These are phyloP conservation scores for Coniochaeta pulveracea DNA, from an alignment of 2,329 filamentous ascomycete species.

Conservation along the genomic window DNA sequence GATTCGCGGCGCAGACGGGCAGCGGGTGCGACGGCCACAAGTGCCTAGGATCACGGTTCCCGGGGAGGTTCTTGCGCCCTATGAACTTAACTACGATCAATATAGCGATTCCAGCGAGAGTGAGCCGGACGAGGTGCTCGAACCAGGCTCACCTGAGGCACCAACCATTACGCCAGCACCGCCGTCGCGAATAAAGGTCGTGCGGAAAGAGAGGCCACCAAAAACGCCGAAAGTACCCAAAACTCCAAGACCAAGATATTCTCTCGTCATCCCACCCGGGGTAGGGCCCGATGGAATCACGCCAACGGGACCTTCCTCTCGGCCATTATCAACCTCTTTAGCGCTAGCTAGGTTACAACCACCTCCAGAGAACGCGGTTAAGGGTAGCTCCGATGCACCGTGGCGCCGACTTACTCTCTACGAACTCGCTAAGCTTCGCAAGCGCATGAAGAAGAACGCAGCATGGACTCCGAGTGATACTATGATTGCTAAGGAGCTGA, in stretches of 20 bases:
- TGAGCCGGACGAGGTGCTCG: slow-evolving; percentile 39
- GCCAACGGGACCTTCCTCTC: too few relatives aligned
- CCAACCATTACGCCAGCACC: slow-evolving; percentile 20
- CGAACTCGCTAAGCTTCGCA: slow-evolving; percentile 58
- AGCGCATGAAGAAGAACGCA: slow-evolving; percentile 87
- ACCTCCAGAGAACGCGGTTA: slow-evolving; percentile 46
- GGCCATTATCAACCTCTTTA: slow-evolving; percentile 27
- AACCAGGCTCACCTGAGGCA: slow-evolving; percentile 9
- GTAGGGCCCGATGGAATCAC: slow-evolving; percentile 4
- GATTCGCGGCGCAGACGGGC: slow-evolving; percentile 30
- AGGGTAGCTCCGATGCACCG: slow-evolving; percentile 48
- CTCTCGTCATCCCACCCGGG: slow-evolving; percentile 10
- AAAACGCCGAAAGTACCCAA: slow-evolving; percentile 22
- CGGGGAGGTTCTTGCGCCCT: slow-evolving; percentile 54
- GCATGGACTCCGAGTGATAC: slow-evolving; percentile 77
- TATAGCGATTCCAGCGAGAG: slow-evolving; percentile 42
- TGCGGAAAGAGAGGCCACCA: slow-evolving; percentile 16
- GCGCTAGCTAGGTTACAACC: slow-evolving; percentile 35
- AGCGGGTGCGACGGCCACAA: slow-evolving; percentile 31
- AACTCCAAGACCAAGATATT: slow-evolving; percentile 24
- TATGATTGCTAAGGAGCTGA: slow-evolving; percentile 73
- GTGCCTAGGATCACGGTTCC: slow-evolving; percentile 53
- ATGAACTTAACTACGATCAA: slow-evolving; percentile 51
- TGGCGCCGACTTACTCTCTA: slow-evolving; percentile 56
- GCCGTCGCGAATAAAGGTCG: slow-evolving; percentile 36